Evolutionary conservation across 306 rosid species (phyloP), one percentile per base, ranked within the genome.

Genomic region (Fagus crenata): DNA sequence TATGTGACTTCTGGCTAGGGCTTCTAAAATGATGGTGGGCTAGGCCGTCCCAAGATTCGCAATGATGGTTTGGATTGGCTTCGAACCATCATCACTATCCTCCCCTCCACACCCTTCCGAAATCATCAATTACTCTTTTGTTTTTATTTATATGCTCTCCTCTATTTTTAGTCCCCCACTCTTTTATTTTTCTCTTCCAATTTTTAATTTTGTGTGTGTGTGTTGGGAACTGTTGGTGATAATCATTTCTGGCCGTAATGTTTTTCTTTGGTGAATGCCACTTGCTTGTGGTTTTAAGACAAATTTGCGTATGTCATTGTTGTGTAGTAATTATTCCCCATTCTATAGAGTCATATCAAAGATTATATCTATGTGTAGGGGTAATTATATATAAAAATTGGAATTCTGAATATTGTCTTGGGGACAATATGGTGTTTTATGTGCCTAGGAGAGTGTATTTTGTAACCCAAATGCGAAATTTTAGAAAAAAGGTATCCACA

Each of bases 1-100:
- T 80, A 92, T 92, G 98, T 89, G 86, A 84, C 71, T 87, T 81
- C 84, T 15, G 84, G 90, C 87, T 86, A 95, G 92, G 86, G 88
- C 79, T 79, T 89, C 82, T 51, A 89, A 92, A 92, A 95, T 96
- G 99, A 95, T 92, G 97, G 93, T 85, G 96, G 91, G 93, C 97
- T 92, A 90, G 92, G 92, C 87, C 97, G 86, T 89, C 91, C 93
- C 91, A 92, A 92, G 97, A 92, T 96, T 85, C 96, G 98, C 98
- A 96, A 96, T 96, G 90, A 96, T 96, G 97, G 88, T 87, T 82
- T 84, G 97, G 99, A 91, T 96, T 92, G 98, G 98, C 88, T 93
- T 87, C 89, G 73, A 86, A 89, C 92, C 83, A 85, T 82, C 87
- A 84, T 86, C 84, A 81, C 85, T 75, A 53, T 55, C 49, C 79